Evolutionary conservation across 208 protist species (phyloP), one percentile per base, ranked within the genome.

Genomic region (Leishmania lainsoni): DNA sequence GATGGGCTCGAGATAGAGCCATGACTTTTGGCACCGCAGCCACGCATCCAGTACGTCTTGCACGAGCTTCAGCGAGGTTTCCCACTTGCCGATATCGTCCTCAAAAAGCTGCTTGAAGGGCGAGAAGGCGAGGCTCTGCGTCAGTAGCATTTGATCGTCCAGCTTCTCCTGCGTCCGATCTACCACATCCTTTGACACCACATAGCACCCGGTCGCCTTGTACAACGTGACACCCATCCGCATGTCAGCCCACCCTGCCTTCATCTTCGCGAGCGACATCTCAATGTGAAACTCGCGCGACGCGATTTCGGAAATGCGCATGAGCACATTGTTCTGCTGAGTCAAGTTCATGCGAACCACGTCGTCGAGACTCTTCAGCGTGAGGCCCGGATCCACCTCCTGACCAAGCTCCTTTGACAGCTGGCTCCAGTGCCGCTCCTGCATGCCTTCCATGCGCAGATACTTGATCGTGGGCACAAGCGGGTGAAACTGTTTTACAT

Each of bases 31-130:
- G 83, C 95, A 98, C 63, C 86, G 79, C 42, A 99, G 86, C 98
- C 98, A 99, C 83, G 98, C 96, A 75, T 99, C 98, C 39, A 99
- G 83, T 29, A 99, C 97, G 81, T 95, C 89, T 70, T 98, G 94
- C 49, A 98, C 91, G 1, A 93, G 78, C 79, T 94, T 94, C 35
- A 99, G 88, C 63, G 93, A 93, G 16, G 78, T 77, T 79, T 99
- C 98, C 98, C 98, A 99, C 26, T 87, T 81, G 5, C 58, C 76
- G 79, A 99, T 98, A 61, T 98, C 90, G 32, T 92, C 90, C 88
- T 99, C 98, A 84, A 99, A 99, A 59, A 98, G 95, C 87, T 99
- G 98, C 79, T 99, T 99, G 93, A 99, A 99, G 14, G 98, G 96
- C 22, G 98, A 99, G 80, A 99, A 99, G 68, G 82, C 78, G 80